Percentiles rank a stretch among this genome's conserved stretches.
These are phyloP conservation scores for Citrullus amarus DNA, from an alignment of 306 rosid genomes.

Conservation along the genomic window DNA sequence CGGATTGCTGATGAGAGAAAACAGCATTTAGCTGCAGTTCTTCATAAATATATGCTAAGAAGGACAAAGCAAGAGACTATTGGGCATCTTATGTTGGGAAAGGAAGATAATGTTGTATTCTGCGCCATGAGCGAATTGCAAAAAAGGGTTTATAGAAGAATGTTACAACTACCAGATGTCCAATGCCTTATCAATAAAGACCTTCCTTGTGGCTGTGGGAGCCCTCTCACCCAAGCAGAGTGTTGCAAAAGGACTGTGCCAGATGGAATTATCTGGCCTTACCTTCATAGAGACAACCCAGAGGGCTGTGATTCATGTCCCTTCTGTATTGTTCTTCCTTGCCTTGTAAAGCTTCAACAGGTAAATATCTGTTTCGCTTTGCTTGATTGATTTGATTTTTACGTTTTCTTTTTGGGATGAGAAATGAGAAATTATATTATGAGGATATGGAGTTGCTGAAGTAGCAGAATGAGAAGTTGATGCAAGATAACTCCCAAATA, in stretches of 20 bases:
- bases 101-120: constrained; percentile 84
- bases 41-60: constrained; percentile 75
- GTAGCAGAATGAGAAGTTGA: not conserved
- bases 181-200: constrained; percentile 83
- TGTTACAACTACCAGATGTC: constrained; percentile 82
- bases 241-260: constrained; percentile 81
- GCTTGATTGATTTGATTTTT: not conserved
- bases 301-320: constrained; percentile 97
- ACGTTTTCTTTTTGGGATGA: not conserved
- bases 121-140: constrained; percentile 93
- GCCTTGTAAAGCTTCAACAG: constrained; percentile 97
- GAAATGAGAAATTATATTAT: not conserved
- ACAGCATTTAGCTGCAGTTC: constrained; percentile 55
- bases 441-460: not conserved
- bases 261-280: constrained; percentile 79
- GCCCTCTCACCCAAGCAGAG: constrained; percentile 86
- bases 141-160: constrained; percentile 70
- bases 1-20: constrained; percentile 68
- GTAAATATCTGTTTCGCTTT: constrained; percentile 19
- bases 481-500: not conserved
- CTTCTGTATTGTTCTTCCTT: constrained; percentile 87
- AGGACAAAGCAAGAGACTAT: constrained; percentile 95
- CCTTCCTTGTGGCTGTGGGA: constrained; percentile 77
- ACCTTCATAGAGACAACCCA: constrained; percentile 72
- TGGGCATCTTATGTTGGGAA: constrained; percentile 99